These are phyloP conservation scores for Epichloe glyceriae DNA, from an alignment of 2,329 filamentous ascomycete species.

Conservation along the genomic window DNA sequence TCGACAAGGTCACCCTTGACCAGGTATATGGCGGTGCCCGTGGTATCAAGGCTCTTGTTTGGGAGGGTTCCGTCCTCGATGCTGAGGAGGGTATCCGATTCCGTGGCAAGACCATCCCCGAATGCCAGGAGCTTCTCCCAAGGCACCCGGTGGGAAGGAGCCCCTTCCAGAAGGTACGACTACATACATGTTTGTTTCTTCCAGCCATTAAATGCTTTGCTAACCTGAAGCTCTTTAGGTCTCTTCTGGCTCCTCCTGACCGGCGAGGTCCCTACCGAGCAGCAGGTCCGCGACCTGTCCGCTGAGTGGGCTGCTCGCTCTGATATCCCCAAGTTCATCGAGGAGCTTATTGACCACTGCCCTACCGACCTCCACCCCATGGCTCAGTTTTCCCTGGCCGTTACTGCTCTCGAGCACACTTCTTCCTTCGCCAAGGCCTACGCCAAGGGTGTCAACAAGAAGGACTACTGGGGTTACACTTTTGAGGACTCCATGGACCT, in stretches of 20 bases:
- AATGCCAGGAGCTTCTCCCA: slow-evolving; percentile 95
- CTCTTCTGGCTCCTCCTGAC: slow-evolving; percentile 99
- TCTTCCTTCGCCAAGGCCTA: slow-evolving; percentile 98
- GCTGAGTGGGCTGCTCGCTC: slow-evolving; percentile 98
- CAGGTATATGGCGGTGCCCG: slow-evolving; percentile 99
- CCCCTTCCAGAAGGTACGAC: slow-evolving; percentile 78
- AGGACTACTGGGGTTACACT: slow-evolving; percentile 98
- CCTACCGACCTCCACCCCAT: slow-evolving; percentile 98
- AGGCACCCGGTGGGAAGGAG: slow-evolving; percentile 92
- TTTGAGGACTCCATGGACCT: slow-evolving; percentile 99
- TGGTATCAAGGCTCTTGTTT: slow-evolving; percentile 96
- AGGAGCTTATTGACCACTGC: slow-evolving; percentile 99
- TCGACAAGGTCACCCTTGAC: slow-evolving; percentile 97
- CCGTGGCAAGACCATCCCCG: slow-evolving; percentile 97
- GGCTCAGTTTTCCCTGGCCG: slow-evolving; percentile 97
- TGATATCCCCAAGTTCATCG: slow-evolving; percentile 93
- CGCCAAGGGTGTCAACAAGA: slow-evolving; percentile 98
- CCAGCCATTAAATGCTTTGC: not conserved
- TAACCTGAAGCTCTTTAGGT: slow-evolving; percentile 33
- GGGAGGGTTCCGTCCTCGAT: slow-evolving; percentile 97
- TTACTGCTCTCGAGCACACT: slow-evolving; percentile 96
- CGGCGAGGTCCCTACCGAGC: slow-evolving; percentile 91
- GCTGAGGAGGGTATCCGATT: slow-evolving; percentile 98
- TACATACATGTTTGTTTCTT: not conserved
- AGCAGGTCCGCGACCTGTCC: slow-evolving; percentile 96